Base-by-base conservation (phyloP, 371 early-diverging fungal species). In the Rhizopus delemar region DNA sequence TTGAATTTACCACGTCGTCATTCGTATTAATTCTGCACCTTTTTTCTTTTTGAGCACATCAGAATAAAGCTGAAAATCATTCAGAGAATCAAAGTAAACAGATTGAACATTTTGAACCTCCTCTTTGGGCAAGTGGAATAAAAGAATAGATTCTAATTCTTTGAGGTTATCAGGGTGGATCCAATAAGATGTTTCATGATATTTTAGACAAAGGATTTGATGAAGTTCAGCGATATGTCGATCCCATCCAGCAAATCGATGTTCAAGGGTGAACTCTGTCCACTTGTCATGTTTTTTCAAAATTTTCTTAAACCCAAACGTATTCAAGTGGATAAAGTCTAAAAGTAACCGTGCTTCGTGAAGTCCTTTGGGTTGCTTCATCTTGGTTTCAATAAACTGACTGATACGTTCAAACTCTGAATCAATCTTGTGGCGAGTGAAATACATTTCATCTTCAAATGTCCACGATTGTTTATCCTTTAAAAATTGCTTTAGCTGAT, bases 201-300 rank as follows among this genome's bases (percentile, higher is more conserved):
- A 45, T 35, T 22, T 7, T 38, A 41, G 4, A 11, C 11, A 15
- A 22, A 35, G 6, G 2, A 16, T 38, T n/a, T 52, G 22, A 34
- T 36, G 34, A 1, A 11, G 13, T 4, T 12, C 22, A 32, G 53
- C 34, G n/a, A 8, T 28, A 16, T 16, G 8, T 16, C n/a, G 12
- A 15, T 53, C 12, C 41, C 38, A 29, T 3, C 41, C 29, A 28
- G 28, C 28, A 28, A 39, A 53, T 53, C 41, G 11, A 53, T 53
- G 41, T 29, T 12, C 12, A 53, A 41, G 88, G 39, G 77, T 70
- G 69, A 83, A 87, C 7, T 80, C 68, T 5, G 79, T 79, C 70
- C 70, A 75, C 51, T 94, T 95, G 75, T 97, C 97, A 67, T 96
- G 95, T 71, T 96, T 94, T 70, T 94, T 95, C 58, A 97, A 73